A percentile compares a stretch with the other conserved stretches of the same genome.
Conservation (phyloP, 1,139 yeast genomes). For the Yarrowia galli region DNA sequence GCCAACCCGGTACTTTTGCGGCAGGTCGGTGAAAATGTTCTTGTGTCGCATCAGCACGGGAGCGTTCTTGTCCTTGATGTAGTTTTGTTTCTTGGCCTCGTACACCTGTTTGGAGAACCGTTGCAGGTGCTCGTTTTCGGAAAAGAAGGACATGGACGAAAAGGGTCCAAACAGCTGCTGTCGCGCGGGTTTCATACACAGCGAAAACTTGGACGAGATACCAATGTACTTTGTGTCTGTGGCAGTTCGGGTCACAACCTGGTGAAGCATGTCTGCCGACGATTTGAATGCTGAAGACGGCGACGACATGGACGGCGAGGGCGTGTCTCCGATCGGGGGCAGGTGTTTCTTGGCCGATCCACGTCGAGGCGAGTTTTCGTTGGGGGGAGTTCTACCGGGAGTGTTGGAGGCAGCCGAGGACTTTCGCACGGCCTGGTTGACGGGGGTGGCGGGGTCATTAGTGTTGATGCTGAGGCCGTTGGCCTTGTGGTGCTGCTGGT, state of each 20-base stretch:
- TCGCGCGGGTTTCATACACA: constrained; percentile 33
- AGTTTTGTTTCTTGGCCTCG: constrained; percentile 38
- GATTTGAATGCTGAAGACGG: constrained; percentile 26
- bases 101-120: constrained; percentile 35
- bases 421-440: constrained; percentile 6
- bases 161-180: constrained; percentile 38
- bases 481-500: constrained; percentile 14
- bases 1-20: constrained; percentile 24
- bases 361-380: constrained; percentile 27
- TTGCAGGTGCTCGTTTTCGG: constrained; percentile 38
- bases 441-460: constrained; percentile 19
- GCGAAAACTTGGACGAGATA: constrained; percentile 32
- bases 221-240: constrained; percentile 31
- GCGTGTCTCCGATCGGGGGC: constrained; percentile 33
- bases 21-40: constrained; percentile 31
- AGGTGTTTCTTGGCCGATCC: constrained; percentile 26
- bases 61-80: constrained; percentile 37
- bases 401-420: constrained; percentile 7
- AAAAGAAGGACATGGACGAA: constrained; percentile 37
- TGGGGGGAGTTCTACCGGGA: constrained; percentile 22
- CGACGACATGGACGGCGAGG: constrained; percentile 31
- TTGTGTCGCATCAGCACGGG: constrained; percentile 35
- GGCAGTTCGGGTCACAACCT: constrained; percentile 25
- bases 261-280: constrained; percentile 35
- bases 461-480: constrained; percentile 26